These are phyloP conservation scores for Cyclanthera cordifolia DNA, from an alignment of 306 rosid species.

Conservation along the genomic window DNA sequence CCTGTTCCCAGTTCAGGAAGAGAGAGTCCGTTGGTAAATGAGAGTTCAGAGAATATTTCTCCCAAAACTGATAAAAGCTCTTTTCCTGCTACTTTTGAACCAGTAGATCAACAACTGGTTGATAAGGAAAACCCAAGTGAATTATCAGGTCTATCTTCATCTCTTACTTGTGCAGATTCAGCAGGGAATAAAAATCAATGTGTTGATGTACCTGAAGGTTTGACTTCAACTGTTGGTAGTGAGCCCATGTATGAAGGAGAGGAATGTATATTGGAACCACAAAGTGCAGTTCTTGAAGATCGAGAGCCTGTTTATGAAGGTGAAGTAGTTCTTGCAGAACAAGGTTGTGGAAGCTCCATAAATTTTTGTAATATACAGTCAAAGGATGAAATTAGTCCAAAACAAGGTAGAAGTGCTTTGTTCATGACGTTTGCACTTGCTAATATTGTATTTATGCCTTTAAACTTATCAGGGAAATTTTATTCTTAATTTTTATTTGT, in stretches of 20 bases:
- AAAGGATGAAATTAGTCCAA: slow-evolving; percentile 59
- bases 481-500: slow-evolving; percentile 22
- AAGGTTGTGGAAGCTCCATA: slow-evolving; percentile 55
- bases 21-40: slow-evolving; percentile 19
- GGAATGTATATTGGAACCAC: slow-evolving; percentile 61
- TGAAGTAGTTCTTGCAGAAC: slow-evolving; percentile 71
- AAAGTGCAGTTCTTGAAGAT: slow-evolving; percentile 33
- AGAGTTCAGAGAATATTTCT: slow-evolving; percentile 24
- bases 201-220: slow-evolving; percentile 36
- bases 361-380: slow-evolving; percentile 26
- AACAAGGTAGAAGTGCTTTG: slow-evolving; percentile 38
- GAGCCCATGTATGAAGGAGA: slow-evolving; percentile 99
- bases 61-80: slow-evolving; percentile 22
- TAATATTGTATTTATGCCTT: slow-evolving; percentile 13
- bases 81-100: slow-evolving; percentile 22
- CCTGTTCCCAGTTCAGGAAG: slow-evolving; percentile 29
- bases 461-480: slow-evolving; percentile 10
- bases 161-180: slow-evolving; percentile 39
- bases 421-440: background rate
- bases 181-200: slow-evolving; percentile 33
- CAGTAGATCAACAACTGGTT: slow-evolving; percentile 26
- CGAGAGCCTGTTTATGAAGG: slow-evolving; percentile 95
- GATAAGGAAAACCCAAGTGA: slow-evolving; percentile 30
- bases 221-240: slow-evolving; percentile 48
- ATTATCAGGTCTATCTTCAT: slow-evolving; percentile 26